Conservation (phyloP, 805 yeast species). For the Nakazawaea wyomingensis region DNA sequence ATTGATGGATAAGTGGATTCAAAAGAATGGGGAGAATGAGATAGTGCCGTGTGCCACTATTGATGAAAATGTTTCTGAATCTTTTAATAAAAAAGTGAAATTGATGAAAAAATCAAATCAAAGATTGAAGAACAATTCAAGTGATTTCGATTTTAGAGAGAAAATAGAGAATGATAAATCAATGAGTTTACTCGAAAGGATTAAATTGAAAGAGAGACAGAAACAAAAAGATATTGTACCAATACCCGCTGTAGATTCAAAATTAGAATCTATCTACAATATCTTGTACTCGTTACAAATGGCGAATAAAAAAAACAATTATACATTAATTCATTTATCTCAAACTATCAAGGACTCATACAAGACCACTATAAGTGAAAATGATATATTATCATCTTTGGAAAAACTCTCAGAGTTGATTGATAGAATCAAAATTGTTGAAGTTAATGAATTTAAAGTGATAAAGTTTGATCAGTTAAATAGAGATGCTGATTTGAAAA, state of each 20-base stretch:
- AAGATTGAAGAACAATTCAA: constrained; percentile 27
- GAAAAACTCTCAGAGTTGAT: constrained; percentile 12
- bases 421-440: constrained; percentile 13
- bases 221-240: constrained; percentile 12
- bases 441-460: constrained; percentile 18
- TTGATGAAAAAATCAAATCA: neutral
- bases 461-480: constrained; percentile 17
- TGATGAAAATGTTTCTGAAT: constrained; percentile 4
- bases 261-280: constrained; percentile 19
- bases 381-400: constrained; percentile 16
- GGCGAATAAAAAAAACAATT: constrained; percentile 15
- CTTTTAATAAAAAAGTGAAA: constrained; percentile 1
- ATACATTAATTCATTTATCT: constrained; percentile 13
- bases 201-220: constrained; percentile 30
- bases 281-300: constrained; percentile 19
- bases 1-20: neutral
- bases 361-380: constrained; percentile 15
- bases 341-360: constrained; percentile 20
- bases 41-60: constrained; percentile 7
- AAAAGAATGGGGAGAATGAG: neutral
- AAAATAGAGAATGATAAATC: constrained; percentile 16
- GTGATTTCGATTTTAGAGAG: constrained; percentile 32
- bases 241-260: constrained; percentile 14
- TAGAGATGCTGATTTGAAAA: constrained; percentile 16
- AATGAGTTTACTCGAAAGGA: constrained; percentile 33